phyloP scores from a whole-genome alignment of 495 filamentous ascomycete species.

The Schizothecium vesticola region DNA sequence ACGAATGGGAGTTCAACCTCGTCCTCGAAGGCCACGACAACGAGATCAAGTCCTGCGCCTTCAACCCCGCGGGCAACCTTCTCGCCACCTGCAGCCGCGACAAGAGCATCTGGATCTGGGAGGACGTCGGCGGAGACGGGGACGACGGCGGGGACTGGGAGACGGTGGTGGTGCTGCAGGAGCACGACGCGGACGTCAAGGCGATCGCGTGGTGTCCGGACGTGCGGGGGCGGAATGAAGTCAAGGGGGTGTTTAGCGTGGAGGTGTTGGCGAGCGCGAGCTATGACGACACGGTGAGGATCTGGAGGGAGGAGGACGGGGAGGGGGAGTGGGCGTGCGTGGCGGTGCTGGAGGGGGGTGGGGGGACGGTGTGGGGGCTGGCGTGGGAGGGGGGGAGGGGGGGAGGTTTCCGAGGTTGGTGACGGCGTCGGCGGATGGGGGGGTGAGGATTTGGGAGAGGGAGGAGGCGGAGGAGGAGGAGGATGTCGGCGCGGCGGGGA shows the following conservation, averaged over 20 bases:
- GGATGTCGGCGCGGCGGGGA: slow-evolving; percentile 21
- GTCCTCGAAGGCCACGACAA: slow-evolving; percentile 90
- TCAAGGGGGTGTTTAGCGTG: slow-evolving; percentile 24
- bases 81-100: slow-evolving; percentile 88
- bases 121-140: slow-evolving; percentile 58
- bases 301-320: slow-evolving; percentile 87
- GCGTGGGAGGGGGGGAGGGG: slow-evolving; percentile 63
- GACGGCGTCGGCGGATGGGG: slow-evolving; percentile 74
- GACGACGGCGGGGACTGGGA: slow-evolving; percentile 85
- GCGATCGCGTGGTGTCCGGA: slow-evolving; percentile 84
- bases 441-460: slow-evolving; percentile 71
- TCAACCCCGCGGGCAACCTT: slow-evolving; percentile 70
- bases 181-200: slow-evolving; percentile 94
- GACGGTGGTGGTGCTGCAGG: slow-evolving; percentile 87
- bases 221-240: slow-evolving; percentile 28
- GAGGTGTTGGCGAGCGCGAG: slow-evolving; percentile 77
- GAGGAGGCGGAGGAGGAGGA: slow-evolving; percentile 50
- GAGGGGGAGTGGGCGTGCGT: slow-evolving; percentile 89
- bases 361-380: slow-evolving; percentile 79
- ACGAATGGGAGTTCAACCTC: slow-evolving; percentile 82
- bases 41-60: slow-evolving; percentile 84
- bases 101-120: slow-evolving; percentile 98
- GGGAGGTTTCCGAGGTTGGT: slow-evolving; percentile 56
- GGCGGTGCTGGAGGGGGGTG: slow-evolving; percentile 71
- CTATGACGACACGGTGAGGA: slow-evolving; percentile 85